Evolutionary conservation across 805 yeast genomes (phyloP), one percentile per base, ranked within the genome.

Genomic region (Zygotorulaspora chibaensis): DNA sequence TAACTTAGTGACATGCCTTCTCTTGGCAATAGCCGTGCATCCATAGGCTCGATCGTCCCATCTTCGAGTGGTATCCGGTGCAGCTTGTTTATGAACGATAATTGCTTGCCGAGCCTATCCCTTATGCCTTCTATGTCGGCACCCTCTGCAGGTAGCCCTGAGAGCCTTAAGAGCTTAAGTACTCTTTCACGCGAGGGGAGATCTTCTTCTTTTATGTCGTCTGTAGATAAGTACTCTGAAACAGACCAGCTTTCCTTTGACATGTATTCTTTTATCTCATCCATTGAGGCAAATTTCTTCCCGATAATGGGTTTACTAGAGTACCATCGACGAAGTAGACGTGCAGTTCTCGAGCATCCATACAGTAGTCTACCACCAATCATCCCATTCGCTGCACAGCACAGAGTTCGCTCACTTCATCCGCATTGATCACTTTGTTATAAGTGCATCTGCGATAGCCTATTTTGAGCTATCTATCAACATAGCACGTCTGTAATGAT

Each of bases 81-180:
- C 38, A 81, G 60, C 37, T 73, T 71, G 43, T 73, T 62, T 15
- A 80, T 69, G 49, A 81, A 76, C n/a, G 63, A 59, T 18, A 80
- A 64, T 50, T 81, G 85, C 13, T 72, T 71, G 31, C 66, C 65
- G 39, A 80, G 56, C 1, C 71, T 67, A 0, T 45, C 36, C 11
- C 65, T 61, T 34, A 75, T 61, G 25, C 53, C 54, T 2, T 50
- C 46, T 17, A 68, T 61, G 30, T 71, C 67, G 1, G 40, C 45
- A 18, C 39, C 41, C 2, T 55, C 57, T 0, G 43, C 42, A 2
- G 73, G 68, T 4, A 81, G 52, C 0, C 85, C 84, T 0, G 84
- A 74, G 16, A 80, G 57, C 33, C 68, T 67, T 27, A 77, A 54
- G 38, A 80, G 55, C 35, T 68, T 74, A 20, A 46, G 35, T 4